Base-by-base conservation (phyloP, 2,329 filamentous ascomycete species). In the Fusarium burgessii region DNA sequence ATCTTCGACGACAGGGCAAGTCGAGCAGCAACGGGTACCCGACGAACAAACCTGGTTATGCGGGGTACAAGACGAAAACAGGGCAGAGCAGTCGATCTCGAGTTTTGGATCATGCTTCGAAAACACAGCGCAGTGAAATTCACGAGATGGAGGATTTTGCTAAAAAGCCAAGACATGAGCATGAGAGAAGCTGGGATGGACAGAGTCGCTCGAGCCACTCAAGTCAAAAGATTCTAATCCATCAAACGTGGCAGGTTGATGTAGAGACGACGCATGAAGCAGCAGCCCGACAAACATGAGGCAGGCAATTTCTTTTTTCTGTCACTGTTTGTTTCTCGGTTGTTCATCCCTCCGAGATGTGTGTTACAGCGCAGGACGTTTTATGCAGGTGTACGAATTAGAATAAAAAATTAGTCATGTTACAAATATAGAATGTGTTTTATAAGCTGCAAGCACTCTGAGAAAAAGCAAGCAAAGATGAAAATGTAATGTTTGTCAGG, bases 171-270 rank as follows among this genome's bases (percentile, higher is more conserved):
- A 54, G n/a, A 33, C 47, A 42, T 12, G 68, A 57, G 6, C 55
- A 55, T 3, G 68, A 60, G 4, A 46, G 50, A 5, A 59, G 33
- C 42, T 71, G 69, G 69, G 69, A 71, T 49, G 59, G 43, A 2
- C 68, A 71, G 27, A 75, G 73, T 51, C 73, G 64, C 18, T 74
- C 66, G 18, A 76, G 74, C 33, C 71, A 76, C 32, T 73, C 75
- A 11, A 78, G 76, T 35, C 76, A 78, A 27, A 78, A 71, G 42
- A 77, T 78, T 47, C 61, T 78, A 14, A 76, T 78, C 36, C 72
- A 78, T 10, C 75, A 76, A 58, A 75, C 75, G 20, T 78, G 76
- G 76, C 67, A 76, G 17, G 74, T 78, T 7, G 76, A 78, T n/a
- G 50, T 76, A 27, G 66, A 78, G 62, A 72, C 51, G 18, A 62